These are phyloP conservation scores for Pythium angustatum DNA, from an alignment of 352 stramenopile genomes.

Conservation along the genomic window DNA sequence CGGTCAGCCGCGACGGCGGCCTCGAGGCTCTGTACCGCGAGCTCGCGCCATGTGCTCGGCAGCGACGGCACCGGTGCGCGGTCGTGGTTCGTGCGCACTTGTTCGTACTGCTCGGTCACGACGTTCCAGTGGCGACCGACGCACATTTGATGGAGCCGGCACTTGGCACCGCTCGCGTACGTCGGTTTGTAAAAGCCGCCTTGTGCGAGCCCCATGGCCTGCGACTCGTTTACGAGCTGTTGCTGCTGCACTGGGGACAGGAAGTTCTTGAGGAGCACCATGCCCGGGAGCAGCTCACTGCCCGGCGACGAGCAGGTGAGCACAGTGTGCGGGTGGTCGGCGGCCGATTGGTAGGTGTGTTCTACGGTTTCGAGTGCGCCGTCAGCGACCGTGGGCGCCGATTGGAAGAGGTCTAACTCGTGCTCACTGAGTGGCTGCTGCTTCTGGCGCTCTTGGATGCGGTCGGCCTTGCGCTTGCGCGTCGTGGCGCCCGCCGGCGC, in stretches of 20 bases:
- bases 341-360: slow-evolving; percentile 5
- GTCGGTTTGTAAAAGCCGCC: slow-evolving; percentile 70
- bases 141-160: slow-evolving; percentile 75
- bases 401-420: slow-evolving; percentile 62
- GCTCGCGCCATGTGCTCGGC: slow-evolving; percentile 34
- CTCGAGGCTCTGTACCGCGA: slow-evolving; percentile 42
- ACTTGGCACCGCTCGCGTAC: slow-evolving; percentile 72
- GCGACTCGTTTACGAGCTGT: slow-evolving; percentile 52
- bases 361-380: slow-evolving; percentile 10
- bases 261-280: slow-evolving; percentile 65
- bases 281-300: slow-evolving; percentile 49
- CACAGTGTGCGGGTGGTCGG: background rate
- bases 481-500: too few relatives aligned
- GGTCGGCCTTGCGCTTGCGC: slow-evolving; percentile 50
- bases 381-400: slow-evolving; percentile 1
- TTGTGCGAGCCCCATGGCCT: slow-evolving; percentile 38
- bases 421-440: slow-evolving; percentile 61
- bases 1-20: slow-evolving; percentile 39
- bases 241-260: slow-evolving; percentile 54
- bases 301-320: slow-evolving; percentile 18
- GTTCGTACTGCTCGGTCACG: slow-evolving; percentile 66
- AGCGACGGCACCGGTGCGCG: slow-evolving; percentile 38
- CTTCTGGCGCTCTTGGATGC: slow-evolving; percentile 39
- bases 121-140: slow-evolving; percentile 73
- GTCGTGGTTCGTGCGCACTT: slow-evolving; percentile 57